Base-by-base conservation (phyloP, 2,329 filamentous ascomycete species). In the Xylariaceae sp. region DNA sequence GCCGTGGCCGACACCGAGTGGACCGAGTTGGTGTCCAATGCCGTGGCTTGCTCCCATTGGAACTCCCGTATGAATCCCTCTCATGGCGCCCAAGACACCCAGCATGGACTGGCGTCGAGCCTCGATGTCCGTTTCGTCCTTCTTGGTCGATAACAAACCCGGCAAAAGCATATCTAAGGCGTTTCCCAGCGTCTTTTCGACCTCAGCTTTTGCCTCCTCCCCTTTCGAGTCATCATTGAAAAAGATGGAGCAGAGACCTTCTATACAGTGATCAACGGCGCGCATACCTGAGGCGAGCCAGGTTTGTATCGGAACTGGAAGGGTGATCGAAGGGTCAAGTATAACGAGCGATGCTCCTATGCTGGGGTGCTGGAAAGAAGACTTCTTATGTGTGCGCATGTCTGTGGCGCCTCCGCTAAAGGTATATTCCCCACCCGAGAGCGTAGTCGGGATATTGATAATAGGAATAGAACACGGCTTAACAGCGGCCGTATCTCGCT, bases 1-100 rank as follows among this genome's bases (percentile, higher is more conserved):
- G 10, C 79, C 79, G 55, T 83, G 79, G 0, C 75, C 73, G 2
- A 82, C 78, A 0, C 78, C 78, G 3, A 77, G 58, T 0, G 77
- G 77, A 0, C 75, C 74, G 0, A 78, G 65, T 55, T 75, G 73
- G 55, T 77, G 74, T 4, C 73, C 73, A 47, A 78, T 77, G 0
- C 71, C 74, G 52, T 78, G 73, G 50, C 72, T 64, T 67, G 64
- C 74, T 25, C 52, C 52, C 40, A 77, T 50, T n/a, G 71, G 62
- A 44, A 71, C 46, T 69, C 69, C 52, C 12, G 53, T 55, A 12
- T 67, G 67, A 29, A 61, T 60, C 6, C 74, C 70, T 2, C 62
- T 63, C 73, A 82, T 80, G 2, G 77, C 74, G 45, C 75, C 68
- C 3, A 74, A 65, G 3, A 75, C 74, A 0, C 76, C 77, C 25